phyloP scores from a whole-genome alignment of 768 basidiomycete genomes.

The Tubosaeta sp. region DNA sequence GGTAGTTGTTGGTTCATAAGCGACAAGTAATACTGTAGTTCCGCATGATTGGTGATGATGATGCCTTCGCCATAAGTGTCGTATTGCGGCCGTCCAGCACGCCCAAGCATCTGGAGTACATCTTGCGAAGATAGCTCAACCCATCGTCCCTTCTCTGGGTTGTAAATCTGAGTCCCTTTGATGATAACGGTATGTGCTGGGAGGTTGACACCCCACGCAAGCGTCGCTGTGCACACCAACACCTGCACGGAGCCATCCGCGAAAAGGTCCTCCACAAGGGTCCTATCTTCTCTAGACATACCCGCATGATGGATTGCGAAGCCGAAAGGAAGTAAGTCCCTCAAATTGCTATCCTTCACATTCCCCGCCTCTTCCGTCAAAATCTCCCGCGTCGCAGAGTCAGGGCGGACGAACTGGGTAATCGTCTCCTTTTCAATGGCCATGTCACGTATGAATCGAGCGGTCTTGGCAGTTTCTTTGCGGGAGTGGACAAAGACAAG shows the following conservation, averaged over 20 bases:
- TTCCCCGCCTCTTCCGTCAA: conserved; percentile 78
- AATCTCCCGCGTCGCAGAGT: conserved; percentile 88
- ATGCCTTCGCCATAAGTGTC: conserved; percentile 97
- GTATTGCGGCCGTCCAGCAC: conserved; percentile 95
- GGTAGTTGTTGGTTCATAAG: conserved; percentile 96
- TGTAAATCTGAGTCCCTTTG: conserved; percentile 99
- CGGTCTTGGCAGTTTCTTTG: conserved; percentile 98
- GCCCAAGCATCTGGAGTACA: conserved; percentile 97
- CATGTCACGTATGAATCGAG: conserved; percentile 88
- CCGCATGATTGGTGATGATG: conserved; percentile 96
- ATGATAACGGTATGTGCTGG: conserved; percentile 98
- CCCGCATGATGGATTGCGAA: conserved; percentile 98
- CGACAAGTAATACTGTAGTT: conserved; percentile 94
- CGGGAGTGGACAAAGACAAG: conserved; percentile 98
- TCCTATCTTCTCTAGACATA: conserved; percentile 89
- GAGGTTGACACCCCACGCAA: conserved; percentile 99
- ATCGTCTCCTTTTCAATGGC: conserved; percentile 97
- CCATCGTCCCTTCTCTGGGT: conserved; percentile 98
- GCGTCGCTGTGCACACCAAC: conserved; percentile 93
- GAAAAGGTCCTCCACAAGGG: conserved; percentile 91
- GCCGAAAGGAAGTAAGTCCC: conserved; percentile 91
- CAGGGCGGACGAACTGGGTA: conserved; percentile 91
- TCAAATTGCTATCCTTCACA: conserved; percentile 77
- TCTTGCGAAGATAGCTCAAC: conserved; percentile 93
- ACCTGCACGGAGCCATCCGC: conserved; percentile 90